Evolutionary conservation across 2,329 filamentous ascomycete genomes (phyloP).

Genomic region (Beauveria scarabaeidicola): DNA sequence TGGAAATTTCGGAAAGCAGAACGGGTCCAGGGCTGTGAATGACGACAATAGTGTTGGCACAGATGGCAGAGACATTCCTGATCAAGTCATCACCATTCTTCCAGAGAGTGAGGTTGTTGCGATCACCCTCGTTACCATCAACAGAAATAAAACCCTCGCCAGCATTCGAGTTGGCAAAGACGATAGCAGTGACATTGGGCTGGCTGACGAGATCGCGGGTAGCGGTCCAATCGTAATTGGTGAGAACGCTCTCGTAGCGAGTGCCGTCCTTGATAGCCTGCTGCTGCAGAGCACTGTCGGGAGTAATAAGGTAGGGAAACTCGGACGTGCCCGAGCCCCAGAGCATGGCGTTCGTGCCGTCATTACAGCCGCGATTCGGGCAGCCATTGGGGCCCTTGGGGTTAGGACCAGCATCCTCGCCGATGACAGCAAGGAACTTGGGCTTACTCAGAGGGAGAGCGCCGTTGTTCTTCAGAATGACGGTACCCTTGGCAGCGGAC

Average conservation of each 20-base stretch:
- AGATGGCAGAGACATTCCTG: conserved; percentile 65
- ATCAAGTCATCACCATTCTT: conserved; percentile 71
- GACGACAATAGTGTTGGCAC: conserved; percentile 85
- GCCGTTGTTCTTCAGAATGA: conserved; percentile 80
- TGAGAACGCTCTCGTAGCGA: conserved; percentile 56
- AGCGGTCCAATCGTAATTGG: conserved; percentile 54
- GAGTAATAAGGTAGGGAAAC: conserved; percentile 69
- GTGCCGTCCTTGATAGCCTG: conserved; percentile 52
- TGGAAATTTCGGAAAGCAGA: conserved; percentile 64
- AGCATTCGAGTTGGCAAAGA: conserved; percentile 81
- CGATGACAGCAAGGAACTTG: conserved; percentile 67
- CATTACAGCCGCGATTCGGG: conserved; percentile 52
- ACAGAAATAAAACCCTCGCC: conserved; percentile 82
- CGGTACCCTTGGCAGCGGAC: conserved; percentile 69
- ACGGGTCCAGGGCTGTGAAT: conserved; percentile 81
- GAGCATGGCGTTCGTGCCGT: conserved; percentile 61
- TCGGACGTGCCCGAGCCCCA: conserved; percentile 71
- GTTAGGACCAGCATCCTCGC: conserved; percentile 74
- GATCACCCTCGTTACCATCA: conserved; percentile 78
- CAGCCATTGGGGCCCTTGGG: conserved; percentile 72
- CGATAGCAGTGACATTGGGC: conserved; percentile 62
- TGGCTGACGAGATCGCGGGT: conserved; percentile 53
- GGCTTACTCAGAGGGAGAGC: conserved; percentile 71
- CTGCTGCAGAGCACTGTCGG: conserved; percentile 59
- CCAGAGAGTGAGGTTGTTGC: conserved; percentile 91